Conservation (phyloP, 2,329 filamentous ascomycete genomes). For the Cyphellophora europaea region DNA sequence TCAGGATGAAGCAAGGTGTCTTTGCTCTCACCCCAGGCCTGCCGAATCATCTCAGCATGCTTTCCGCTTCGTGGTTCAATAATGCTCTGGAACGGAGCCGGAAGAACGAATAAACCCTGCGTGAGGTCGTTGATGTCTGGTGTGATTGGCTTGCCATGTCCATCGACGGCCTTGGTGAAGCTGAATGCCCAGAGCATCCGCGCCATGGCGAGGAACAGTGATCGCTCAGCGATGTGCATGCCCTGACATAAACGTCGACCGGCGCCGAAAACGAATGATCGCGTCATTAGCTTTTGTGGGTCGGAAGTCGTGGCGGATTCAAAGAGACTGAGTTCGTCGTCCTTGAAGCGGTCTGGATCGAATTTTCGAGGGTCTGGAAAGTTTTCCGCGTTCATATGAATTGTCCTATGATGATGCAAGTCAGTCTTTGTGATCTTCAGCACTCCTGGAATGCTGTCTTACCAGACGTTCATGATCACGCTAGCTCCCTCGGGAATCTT, state of each 20-base stretch:
- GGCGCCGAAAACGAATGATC: conserved; percentile 19
- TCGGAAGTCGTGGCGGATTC: conserved; percentile 25
- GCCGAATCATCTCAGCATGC: conserved; percentile 2
- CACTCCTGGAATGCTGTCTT: background rate
- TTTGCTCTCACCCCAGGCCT: conserved; percentile 2
- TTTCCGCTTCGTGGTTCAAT: conserved; percentile 6
- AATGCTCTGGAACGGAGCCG: background rate
- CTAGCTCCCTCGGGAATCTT: conserved; percentile 14
- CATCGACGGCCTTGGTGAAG: conserved; percentile 14
- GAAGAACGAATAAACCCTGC: conserved; percentile 1
- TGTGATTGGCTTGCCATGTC: conserved; percentile 6
- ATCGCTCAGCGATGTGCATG: conserved; percentile 24
- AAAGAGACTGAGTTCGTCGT: conserved; percentile 20
- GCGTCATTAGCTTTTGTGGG: conserved; percentile 17
- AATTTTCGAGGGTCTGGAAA: conserved; percentile 22
- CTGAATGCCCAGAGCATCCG: conserved; percentile 24
- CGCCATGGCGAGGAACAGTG: conserved; percentile 20
- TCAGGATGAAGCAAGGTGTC: conserved; percentile 16
- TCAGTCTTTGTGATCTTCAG: conserved; percentile 3
- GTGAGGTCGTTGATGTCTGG: conserved; percentile 8
- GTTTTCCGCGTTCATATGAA: conserved; percentile 21
- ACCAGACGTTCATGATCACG: conserved; percentile 18
- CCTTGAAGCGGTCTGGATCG: conserved; percentile 21
- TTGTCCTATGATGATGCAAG: conserved; percentile 15
- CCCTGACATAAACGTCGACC: conserved; percentile 25